These are phyloP conservation scores for Cryptococcus sp. DNA, from an alignment of 1,284 basidiomycete genomes.

Conservation along the genomic window DNA sequence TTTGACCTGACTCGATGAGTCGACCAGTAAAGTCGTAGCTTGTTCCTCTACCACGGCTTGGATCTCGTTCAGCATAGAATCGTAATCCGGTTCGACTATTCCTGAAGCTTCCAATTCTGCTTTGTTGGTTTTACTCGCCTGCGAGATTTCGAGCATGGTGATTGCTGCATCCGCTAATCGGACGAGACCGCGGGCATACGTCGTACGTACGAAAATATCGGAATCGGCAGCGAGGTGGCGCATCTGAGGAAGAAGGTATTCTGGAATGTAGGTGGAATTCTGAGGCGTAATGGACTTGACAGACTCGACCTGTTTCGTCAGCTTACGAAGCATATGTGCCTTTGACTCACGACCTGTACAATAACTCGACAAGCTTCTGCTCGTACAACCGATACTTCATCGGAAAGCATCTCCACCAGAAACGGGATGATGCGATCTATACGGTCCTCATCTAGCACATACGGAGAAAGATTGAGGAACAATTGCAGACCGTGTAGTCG, in stretches of 20 bases:
- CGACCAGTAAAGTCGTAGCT: constrained; percentile 64
- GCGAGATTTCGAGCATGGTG: constrained; percentile 75
- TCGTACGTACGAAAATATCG: constrained; percentile 82
- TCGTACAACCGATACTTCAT: constrained; percentile 76
- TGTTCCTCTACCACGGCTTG: constrained; percentile 84
- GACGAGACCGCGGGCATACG: constrained; percentile 82
- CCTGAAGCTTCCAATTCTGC: constrained; percentile 56
- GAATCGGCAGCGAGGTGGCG: constrained; percentile 74
- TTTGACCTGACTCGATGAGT: constrained; percentile 54
- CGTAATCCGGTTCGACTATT: constrained; percentile 68
- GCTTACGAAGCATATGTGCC: not conserved
- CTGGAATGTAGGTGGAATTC: constrained; percentile 78
- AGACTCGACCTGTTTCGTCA: constrained; percentile 57
- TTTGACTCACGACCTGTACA: constrained; percentile 64
- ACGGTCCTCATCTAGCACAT: constrained; percentile 91
- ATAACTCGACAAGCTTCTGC: constrained; percentile 72
- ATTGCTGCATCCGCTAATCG: constrained; percentile 75
- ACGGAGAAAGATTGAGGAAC: constrained; percentile 73
- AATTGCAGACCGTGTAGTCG: constrained; percentile 82
- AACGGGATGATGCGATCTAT: constrained; percentile 92
- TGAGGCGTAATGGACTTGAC: constrained; percentile 85
- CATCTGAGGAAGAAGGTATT: constrained; percentile 92
- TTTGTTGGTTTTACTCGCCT: constrained; percentile 71
- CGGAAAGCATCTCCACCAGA: constrained; percentile 79
- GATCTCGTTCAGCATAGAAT: constrained; percentile 76